Evolutionary conservation across 306 rosid species (phyloP).

Genomic region (Trifolium repens): DNA sequence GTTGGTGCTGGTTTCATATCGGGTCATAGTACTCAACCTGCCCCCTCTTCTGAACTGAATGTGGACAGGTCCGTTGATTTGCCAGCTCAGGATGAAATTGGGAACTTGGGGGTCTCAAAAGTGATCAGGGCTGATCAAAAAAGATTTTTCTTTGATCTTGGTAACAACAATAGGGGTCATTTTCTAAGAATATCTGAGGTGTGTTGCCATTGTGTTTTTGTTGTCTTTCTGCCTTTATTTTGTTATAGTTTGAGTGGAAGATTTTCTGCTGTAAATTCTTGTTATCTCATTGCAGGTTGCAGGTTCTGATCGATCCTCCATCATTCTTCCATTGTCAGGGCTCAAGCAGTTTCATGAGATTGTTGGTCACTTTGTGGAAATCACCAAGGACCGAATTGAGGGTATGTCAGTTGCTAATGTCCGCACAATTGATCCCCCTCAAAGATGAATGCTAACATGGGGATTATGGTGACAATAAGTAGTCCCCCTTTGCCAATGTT

Average conservation of each 20-base stretch:
- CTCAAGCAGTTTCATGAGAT: constrained; percentile 96
- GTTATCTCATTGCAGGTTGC: constrained; percentile 79
- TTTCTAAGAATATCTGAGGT: constrained; percentile 99
- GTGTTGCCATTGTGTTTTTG: constrained; percentile 21
- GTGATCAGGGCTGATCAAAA: constrained; percentile 97
- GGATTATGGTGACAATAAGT: constrained; percentile 52
- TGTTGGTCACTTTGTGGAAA: constrained; percentile 98
- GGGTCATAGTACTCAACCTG: constrained; percentile 87
- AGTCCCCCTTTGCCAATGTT: constrained; percentile 53
- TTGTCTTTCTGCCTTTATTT: constrained; percentile 18
- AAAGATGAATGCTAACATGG: constrained; percentile 63
- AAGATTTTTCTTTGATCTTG: constrained; percentile 95
- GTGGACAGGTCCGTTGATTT: constrained; percentile 83
- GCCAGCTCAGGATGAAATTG: constrained; percentile 86
- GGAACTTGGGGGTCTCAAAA: constrained; percentile 90
- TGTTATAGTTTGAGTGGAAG: constrained; percentile 28
- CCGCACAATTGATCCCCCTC: constrained; percentile 95
- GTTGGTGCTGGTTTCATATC: constrained; percentile 99
- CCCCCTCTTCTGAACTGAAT: constrained; percentile 81
- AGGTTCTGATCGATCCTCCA: constrained; percentile 97
- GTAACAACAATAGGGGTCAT: constrained; percentile 98
- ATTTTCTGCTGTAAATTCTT: constrained; percentile 39
- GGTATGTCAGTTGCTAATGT: constrained; percentile 94
- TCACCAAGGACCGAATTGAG: constrained; percentile 93
- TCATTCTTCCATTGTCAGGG: constrained; percentile 97